A percentile compares a stretch with the other conserved stretches of the same genome.
Evolutionary conservation across 2,329 filamentous ascomycete genomes (phyloP).

Genomic region (Alternaria arborescens): DNA sequence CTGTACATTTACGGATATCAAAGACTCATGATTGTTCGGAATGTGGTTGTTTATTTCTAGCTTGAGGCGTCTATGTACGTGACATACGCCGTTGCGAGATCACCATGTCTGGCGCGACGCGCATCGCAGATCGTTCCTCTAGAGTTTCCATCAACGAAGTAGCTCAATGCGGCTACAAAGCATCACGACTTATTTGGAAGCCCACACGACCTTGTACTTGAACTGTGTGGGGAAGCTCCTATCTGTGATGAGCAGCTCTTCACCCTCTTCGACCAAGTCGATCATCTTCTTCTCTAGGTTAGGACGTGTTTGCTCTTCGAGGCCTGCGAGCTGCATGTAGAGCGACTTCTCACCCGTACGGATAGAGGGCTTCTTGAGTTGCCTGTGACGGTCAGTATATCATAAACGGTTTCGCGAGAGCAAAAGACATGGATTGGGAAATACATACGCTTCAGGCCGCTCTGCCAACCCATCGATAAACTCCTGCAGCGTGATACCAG

Average conservation of each 20-base stretch:
- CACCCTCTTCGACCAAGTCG: constrained; percentile 80
- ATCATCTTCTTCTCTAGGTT: constrained; percentile 81
- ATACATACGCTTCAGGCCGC: constrained; percentile 74
- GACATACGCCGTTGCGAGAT: background rate
- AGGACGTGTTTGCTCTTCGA: constrained; percentile 83
- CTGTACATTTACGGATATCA: constrained; percentile 12
- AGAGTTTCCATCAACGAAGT: background rate
- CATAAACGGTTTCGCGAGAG: background rate
- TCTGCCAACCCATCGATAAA: constrained; percentile 85
- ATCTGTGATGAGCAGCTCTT: constrained; percentile 92
- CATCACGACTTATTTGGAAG: constrained; percentile 7
- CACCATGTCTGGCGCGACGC: background rate
- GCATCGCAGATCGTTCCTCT: background rate
- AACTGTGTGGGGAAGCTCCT: constrained; percentile 83
- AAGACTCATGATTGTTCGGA: background rate
- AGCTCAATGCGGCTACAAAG: background rate
- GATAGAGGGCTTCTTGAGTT: constrained; percentile 92
- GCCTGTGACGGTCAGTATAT: constrained; percentile 49
- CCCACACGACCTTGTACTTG: constrained; percentile 65
- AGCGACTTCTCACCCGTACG: constrained; percentile 82
- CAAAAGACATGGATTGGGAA: background rate
- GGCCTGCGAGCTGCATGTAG: constrained; percentile 85
- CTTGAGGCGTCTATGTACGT: background rate
- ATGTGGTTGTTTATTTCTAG: background rate
- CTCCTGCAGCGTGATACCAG: constrained; percentile 77